Percentiles rank a stretch among this genome's conserved stretches.
Conservation (phyloP, 352 stramenopile species). For the Phytopythium ostracodes region DNA sequence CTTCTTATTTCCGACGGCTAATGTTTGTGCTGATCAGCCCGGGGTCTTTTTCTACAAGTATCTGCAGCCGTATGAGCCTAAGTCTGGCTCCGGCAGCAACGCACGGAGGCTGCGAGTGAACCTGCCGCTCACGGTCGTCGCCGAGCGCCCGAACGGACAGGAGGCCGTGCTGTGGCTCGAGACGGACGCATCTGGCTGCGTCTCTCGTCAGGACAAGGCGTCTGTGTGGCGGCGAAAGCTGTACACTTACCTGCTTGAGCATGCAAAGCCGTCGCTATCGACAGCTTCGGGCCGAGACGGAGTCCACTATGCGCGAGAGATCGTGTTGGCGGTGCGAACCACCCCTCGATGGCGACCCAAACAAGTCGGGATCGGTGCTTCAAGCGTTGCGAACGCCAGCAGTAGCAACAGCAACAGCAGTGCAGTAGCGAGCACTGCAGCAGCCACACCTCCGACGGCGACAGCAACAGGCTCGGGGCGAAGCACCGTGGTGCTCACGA, state of each 20-base stretch:
- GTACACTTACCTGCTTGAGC: constrained; percentile 29
- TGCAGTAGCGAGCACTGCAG: not conserved
- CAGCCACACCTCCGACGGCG: constrained; percentile 5
- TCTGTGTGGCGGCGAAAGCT: constrained; percentile 60
- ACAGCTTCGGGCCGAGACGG: not conserved
- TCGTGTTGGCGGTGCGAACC: constrained; percentile 58
- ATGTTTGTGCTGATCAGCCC: constrained; percentile 22
- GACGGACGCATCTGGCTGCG: constrained; percentile 39
- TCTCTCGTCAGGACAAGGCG: constrained; percentile 46
- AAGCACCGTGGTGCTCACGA: constrained; percentile 60
- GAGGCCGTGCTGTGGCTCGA: constrained; percentile 60
- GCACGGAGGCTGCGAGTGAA: constrained; percentile 44
- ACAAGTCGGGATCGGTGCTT: not conserved
- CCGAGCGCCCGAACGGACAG: constrained; percentile 41
- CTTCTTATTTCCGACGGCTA: not conserved
- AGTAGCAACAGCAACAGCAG: constrained; percentile 27
- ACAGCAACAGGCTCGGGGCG: constrained; percentile 7
- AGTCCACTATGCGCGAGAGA: constrained; percentile 5
- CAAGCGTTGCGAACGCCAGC: not conserved
- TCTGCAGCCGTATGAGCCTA: constrained; percentile 48
- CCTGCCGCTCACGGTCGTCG: constrained; percentile 58
- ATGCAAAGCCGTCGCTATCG: not conserved
- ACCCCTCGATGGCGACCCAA: constrained; percentile 32
- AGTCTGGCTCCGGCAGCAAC: constrained; percentile 5
- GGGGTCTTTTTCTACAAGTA: constrained; percentile 84